These are phyloP conservation scores for Beauveria brongniartii DNA, from an alignment of 2,329 filamentous ascomycete genomes.

Conservation along the genomic window DNA sequence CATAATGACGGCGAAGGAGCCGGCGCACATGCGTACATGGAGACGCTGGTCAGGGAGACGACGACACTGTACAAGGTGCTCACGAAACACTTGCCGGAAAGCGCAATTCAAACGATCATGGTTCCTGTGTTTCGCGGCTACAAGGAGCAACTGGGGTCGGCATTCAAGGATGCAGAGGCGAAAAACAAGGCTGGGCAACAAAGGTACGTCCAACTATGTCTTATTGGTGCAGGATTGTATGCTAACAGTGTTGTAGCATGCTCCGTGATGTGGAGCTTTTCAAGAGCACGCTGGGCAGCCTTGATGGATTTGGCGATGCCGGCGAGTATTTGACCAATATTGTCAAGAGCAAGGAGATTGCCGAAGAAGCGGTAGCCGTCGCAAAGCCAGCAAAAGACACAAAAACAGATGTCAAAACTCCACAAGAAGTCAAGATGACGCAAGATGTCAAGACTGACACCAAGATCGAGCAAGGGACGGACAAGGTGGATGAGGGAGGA, in stretches of 20 bases:
- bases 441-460: constrained; percentile 11
- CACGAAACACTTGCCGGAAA: constrained; percentile 70
- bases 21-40: constrained; percentile 65
- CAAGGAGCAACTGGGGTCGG: constrained; percentile 66
- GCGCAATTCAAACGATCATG: constrained; percentile 76
- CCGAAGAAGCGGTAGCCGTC: constrained; percentile 15
- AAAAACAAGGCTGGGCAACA: constrained; percentile 60
- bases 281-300: constrained; percentile 59
- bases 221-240: background rate
- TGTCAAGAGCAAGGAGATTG: constrained; percentile 50
- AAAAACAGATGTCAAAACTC: constrained; percentile 13
- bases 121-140: constrained; percentile 75
- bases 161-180: constrained; percentile 57
- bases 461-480: constrained; percentile 12
- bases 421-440: constrained; percentile 13
- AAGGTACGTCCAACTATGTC: constrained; percentile 45
- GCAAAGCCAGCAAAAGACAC: constrained; percentile 8
- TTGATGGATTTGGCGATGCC: constrained; percentile 70
- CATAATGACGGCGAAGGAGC: constrained; percentile 37
- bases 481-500: constrained; percentile 8
- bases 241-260: constrained; percentile 46
- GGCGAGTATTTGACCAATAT: constrained; percentile 61
- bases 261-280: constrained; percentile 69
- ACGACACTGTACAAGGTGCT: constrained; percentile 76
- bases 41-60: constrained; percentile 80